These are phyloP conservation scores for Metarhizium rileyi DNA, from an alignment of 2,329 filamentous ascomycete species.

Conservation along the genomic window DNA sequence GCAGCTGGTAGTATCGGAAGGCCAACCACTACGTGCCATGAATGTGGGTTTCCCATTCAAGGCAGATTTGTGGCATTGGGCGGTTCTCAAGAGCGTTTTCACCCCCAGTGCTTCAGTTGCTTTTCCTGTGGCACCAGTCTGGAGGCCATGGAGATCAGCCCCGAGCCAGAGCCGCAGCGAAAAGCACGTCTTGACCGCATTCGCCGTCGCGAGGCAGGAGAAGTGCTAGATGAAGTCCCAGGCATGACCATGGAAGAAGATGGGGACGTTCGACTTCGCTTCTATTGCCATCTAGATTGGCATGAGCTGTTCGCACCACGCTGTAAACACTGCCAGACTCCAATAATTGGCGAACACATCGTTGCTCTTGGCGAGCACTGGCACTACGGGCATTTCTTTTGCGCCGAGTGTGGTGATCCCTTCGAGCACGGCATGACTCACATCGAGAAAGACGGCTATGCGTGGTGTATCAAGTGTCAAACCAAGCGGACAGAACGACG, in stretches of 20 bases:
- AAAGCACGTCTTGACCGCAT: conserved; percentile 66
- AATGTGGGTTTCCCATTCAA: conserved; percentile 76
- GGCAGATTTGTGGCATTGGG: conserved; percentile 82
- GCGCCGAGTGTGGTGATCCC: conserved; percentile 93
- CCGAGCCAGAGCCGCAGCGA: conserved; percentile 69
- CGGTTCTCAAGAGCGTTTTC: conserved; percentile 66
- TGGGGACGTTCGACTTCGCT: conserved; percentile 64
- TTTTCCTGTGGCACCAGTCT: conserved; percentile 78
- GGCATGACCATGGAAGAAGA: conserved; percentile 59
- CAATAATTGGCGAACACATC: conserved; percentile 90
- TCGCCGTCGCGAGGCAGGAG: conserved; percentile 45
- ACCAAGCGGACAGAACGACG: conserved; percentile 83
- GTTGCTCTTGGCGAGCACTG: conserved; percentile 91
- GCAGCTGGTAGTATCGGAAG: conserved; percentile 36
- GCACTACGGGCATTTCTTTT: conserved; percentile 98
- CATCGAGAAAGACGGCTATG: conserved; percentile 94
- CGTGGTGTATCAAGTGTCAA: conserved; percentile 92
- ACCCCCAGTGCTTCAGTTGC: conserved; percentile 88
- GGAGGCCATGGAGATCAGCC: conserved; percentile 93
- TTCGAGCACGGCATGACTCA: conserved; percentile 64
- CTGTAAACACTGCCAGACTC: conserved; percentile 93
- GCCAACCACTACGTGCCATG: conserved; percentile 66
- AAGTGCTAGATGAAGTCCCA: conserved; percentile 51
- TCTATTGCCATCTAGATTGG: conserved; percentile 98
- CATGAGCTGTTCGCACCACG: conserved; percentile 88